Evolutionary conservation across 2,329 filamentous ascomycete species (phyloP), one percentile per base, ranked within the genome.

Genomic region (Aspergillus sp.): DNA sequence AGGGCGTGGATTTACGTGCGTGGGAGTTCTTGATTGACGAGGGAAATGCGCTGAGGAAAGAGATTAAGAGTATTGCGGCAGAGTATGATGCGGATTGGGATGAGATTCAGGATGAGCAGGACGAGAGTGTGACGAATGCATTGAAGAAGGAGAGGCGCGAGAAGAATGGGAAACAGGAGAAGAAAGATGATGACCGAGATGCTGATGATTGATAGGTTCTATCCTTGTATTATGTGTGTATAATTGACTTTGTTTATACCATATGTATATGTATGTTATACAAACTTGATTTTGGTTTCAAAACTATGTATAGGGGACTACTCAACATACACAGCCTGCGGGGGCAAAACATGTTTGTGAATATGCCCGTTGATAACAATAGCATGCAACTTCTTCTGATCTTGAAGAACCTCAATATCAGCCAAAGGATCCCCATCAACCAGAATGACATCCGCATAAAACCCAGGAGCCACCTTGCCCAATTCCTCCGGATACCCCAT

Each of bases 51-150:
- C 67, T 95, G 53, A 73, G 90, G 5, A 79, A 78, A 53, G 90
- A 96, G 69, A 86, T 96, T 65, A 86, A 85, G 68, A 77, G 78
- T 13, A 80, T 94, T 7, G 89, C 90, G 0, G 80, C 83, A 30
- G 89, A 95, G 68, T 95, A 95, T 64, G 89, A 94, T 58, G 88
- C 90, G 6, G 88, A 91, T 45, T 95, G 89, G 88, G 81, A 95
- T 59, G 88, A 93, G 71, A 78, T 76, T 51, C 74, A 73, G 53
- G 87, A 94, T 55, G 81, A 91, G 45, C 82, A 81, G 10, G 80
- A 85, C 58, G 78, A 85, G 53, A 71, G 66, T 48, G 77, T 82
- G 17, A 73, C 71, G 2, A 68, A 79, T 52, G 78, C 75, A 5
- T 59, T 82, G 51, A 73, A 71, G 52, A 69, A 80, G 35, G 74